phyloP scores from a whole-genome alignment of 2,329 filamentous ascomycete species.

The Eurotiales sp. region DNA sequence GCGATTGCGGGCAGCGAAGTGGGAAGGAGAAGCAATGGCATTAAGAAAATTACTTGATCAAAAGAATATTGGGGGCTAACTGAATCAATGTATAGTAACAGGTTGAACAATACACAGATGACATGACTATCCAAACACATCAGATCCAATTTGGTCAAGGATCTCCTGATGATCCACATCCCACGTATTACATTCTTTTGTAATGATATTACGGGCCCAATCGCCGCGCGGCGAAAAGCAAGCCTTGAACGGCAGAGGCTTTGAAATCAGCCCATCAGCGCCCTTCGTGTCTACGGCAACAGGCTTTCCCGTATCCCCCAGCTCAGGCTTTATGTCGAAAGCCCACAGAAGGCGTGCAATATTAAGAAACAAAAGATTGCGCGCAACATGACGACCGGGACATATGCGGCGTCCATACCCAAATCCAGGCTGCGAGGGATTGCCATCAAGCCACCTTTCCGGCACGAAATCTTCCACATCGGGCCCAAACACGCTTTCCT shows the following conservation, averaged over 20 bases:
- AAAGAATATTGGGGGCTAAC: too few species aligned
- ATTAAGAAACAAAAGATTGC: conserved; percentile 27
- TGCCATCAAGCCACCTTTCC: conserved; percentile 31
- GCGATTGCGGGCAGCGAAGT: conserved; percentile 29
- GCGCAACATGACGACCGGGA: conserved; percentile 30
- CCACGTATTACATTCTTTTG: conserved; percentile 11
- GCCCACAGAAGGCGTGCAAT: conserved; percentile 30
- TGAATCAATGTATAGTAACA: too few species aligned
- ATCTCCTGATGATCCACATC: conserved; percentile 13
- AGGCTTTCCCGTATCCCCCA: conserved; percentile 11
- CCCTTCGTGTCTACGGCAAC: conserved; percentile 13
- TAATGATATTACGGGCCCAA: conserved; percentile 15
- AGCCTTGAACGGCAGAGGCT: conserved; percentile 18
- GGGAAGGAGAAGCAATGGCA: conserved; percentile 33
- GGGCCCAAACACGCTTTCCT: conserved; percentile 33
- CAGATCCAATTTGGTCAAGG: conserved; percentile 16
- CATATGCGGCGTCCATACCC: conserved; percentile 30
- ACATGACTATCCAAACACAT: too few species aligned
- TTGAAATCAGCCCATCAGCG: conserved; percentile 16
- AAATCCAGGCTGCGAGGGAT: conserved; percentile 16
- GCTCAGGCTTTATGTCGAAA: conserved; percentile 23
- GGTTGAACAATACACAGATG: too few species aligned
- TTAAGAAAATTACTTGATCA: conserved; percentile 22
- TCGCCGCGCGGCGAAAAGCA: conserved; percentile 14
- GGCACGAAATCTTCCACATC: conserved; percentile 37